phyloP scores from a whole-genome alignment of 495 filamentous ascomycete genomes.

The Aspergillus bertholletiae region DNA sequence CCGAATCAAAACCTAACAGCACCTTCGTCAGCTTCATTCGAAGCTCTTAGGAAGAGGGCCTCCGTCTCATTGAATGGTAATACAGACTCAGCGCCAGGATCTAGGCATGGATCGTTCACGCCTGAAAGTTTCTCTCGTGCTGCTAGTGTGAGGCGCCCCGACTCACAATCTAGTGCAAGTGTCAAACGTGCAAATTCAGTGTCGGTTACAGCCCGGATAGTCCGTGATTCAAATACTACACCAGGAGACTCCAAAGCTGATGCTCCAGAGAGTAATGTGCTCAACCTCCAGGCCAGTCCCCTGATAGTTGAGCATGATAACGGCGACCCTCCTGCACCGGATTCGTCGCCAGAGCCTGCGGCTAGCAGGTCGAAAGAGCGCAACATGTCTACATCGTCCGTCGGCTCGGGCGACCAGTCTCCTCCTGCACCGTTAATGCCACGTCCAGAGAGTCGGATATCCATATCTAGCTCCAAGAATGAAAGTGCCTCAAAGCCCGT shows the following conservation, averaged over 20 bases:
- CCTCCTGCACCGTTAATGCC: conserved; percentile 15
- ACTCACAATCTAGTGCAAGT: conserved; percentile 24
- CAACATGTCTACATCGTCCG: conserved; percentile 35
- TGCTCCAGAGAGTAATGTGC: conserved; percentile 42
- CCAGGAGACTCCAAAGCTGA: conserved; percentile 31
- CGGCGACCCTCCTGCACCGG: conserved; percentile 23
- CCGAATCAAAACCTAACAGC: conserved; percentile 16
- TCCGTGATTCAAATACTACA: conserved; percentile 51
- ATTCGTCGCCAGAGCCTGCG: conserved; percentile 10
- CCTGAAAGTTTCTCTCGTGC: conserved; percentile 27
- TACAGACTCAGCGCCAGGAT: conserved; percentile 11
- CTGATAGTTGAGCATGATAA: conserved; percentile 67
- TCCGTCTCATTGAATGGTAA: conserved; percentile 22
- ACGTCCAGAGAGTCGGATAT: conserved; percentile 35
- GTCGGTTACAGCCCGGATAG: conserved; percentile 75
- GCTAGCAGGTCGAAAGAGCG: conserved; percentile 22
- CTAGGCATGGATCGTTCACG: conserved; percentile 15
- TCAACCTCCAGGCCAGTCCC: conserved; percentile 68
- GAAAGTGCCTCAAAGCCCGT: conserved; percentile 37
- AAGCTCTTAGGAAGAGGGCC: conserved; percentile 36
- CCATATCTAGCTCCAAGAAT: conserved; percentile 32
- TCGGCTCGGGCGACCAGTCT: conserved; percentile 25
- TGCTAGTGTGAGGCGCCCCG: conserved; percentile 29
- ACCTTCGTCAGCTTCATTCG: conserved; percentile 38
- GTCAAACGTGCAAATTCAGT: conserved; percentile 52